phyloP scores from a whole-genome alignment of 495 filamentous ascomycete species.

The Penicillium roqueforti region DNA sequence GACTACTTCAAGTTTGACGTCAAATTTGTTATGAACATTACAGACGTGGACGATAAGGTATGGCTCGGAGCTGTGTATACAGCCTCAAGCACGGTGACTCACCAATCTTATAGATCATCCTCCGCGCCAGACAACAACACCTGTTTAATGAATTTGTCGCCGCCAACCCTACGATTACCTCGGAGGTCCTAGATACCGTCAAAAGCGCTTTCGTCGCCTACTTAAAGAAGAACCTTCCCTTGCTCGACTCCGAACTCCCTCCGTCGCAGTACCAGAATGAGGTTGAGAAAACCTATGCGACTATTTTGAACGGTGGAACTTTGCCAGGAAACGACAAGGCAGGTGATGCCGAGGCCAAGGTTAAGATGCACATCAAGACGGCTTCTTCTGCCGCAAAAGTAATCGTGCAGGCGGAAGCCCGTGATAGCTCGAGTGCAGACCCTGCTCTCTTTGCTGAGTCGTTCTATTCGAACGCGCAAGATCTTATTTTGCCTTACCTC shows the following conservation, averaged over 20 bases:
- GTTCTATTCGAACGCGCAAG: constrained; percentile 52
- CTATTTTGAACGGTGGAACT: constrained; percentile 48
- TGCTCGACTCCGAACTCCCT: constrained; percentile 44
- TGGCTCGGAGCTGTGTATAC: not conserved
- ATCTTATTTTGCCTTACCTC: constrained; percentile 81
- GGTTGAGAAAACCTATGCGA: constrained; percentile 58
- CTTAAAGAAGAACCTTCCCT: constrained; percentile 68
- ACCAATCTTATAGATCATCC: constrained; percentile 60
- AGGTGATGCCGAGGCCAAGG: constrained; percentile 76
- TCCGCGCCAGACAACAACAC: constrained; percentile 73
- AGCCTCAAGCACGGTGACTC: constrained; percentile 4
- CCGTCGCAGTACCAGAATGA: constrained; percentile 48
- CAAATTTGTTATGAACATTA: constrained; percentile 94
- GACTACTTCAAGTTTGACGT: constrained; percentile 86
- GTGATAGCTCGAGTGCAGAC: constrained; percentile 25
- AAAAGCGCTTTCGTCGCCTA: constrained; percentile 68
- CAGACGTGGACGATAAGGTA: constrained; percentile 90
- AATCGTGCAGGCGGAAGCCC: constrained; percentile 42
- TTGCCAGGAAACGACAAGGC: constrained; percentile 59
- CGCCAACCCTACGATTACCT: constrained; percentile 44
- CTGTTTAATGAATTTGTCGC: constrained; percentile 56
- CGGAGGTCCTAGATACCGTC: constrained; percentile 51
- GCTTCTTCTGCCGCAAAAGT: constrained; percentile 57
- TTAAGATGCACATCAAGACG: constrained; percentile 90
- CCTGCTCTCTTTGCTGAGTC: constrained; percentile 45